Percentiles rank a stretch among this genome's conserved stretches.
Conservation (phyloP, 352 stramenopile genomes). For the Pythium dissimile region DNA sequence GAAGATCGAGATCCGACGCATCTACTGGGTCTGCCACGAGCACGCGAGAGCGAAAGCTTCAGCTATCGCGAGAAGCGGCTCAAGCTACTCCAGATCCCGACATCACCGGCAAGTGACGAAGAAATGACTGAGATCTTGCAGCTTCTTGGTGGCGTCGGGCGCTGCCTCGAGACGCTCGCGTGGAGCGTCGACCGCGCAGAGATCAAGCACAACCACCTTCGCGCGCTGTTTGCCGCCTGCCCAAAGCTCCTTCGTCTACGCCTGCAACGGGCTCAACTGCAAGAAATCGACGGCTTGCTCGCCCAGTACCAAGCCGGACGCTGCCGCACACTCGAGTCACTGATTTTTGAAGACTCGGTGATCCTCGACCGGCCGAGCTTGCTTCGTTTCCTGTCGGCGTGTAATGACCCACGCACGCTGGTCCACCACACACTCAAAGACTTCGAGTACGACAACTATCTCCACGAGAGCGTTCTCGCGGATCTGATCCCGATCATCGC, state of each 20-base stretch:
- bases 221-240: slow-evolving; percentile 2
- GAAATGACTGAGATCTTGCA: slow-evolving; percentile 5
- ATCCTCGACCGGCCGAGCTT: slow-evolving; percentile 10
- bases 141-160: background rate
- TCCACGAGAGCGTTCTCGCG: slow-evolving; percentile 9
- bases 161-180: slow-evolving; percentile 2
- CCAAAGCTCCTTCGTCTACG: slow-evolving; percentile 2
- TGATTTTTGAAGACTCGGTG: slow-evolving; percentile 13
- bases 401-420: background rate
- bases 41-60: background rate
- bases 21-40: background rate
- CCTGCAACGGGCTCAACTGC: slow-evolving; percentile 14
- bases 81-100: slow-evolving; percentile 12
- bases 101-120: slow-evolving; percentile 5
- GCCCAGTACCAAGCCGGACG: background rate
- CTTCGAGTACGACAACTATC: slow-evolving; percentile 23
- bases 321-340: slow-evolving; percentile 4
- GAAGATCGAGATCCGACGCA: background rate
- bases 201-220: slow-evolving; percentile 6
- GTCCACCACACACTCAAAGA: slow-evolving; percentile 10
- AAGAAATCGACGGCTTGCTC: slow-evolving; percentile 1
- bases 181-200: slow-evolving; percentile 8
- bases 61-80: background rate
- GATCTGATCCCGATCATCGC: slow-evolving; percentile 14
- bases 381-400: background rate